Evolutionary conservation across 352 stramenopile genomes (phyloP), one percentile per base, ranked within the genome.

Genomic region (Globisporangium carolinianum): DNA sequence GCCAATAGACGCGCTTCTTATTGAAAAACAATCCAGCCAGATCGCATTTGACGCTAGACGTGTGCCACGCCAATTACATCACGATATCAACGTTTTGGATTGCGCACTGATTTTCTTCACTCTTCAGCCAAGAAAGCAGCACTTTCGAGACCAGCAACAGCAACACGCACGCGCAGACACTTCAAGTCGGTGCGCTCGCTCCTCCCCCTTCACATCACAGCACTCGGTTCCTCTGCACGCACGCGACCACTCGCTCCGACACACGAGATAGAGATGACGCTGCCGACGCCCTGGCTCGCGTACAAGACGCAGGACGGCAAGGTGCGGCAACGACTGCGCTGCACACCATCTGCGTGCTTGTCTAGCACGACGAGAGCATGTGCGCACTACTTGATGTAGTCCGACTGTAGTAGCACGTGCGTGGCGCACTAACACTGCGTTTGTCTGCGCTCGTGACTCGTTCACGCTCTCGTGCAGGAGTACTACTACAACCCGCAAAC

Each of bases 401-500:
- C 18, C 18, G 18, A 24, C 18, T 24, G 18, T 24, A 24, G 18
- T 24, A 24, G 1, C 18, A 24, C 18, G 18, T 1, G 18, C 18
- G 18, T 24, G 18, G 18, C 18, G 18, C 18, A 24, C 18, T 24
- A 24, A 24, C 18, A 24, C 18, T 24, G 18, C 18, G 18, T 24
- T 24, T 24, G 18, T 24, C 18, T 1, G 18, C 18, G 18, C 18
- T 24, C 18, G 18, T 24, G 18, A 24, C 18, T 24, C 18, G 18
- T 24, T 24, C 18, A 24, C 18, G 18, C 18, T 24, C 18, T 24
- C 8, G 6, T 37, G 3, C 55, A 94, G 84, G 83, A 92, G 69
- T 96, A 96, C 68, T 96, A 92, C 68, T 96, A 95, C 72, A 93
- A 96, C 57, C 72, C 79, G n/a, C 66, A 88, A 57, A 93, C 82